Percentiles rank a stretch among this genome's conserved stretches.
These are phyloP conservation scores for Isoetes taiwanensis DNA, from an alignment of 75 land plant genomes.

Conservation along the genomic window DNA sequence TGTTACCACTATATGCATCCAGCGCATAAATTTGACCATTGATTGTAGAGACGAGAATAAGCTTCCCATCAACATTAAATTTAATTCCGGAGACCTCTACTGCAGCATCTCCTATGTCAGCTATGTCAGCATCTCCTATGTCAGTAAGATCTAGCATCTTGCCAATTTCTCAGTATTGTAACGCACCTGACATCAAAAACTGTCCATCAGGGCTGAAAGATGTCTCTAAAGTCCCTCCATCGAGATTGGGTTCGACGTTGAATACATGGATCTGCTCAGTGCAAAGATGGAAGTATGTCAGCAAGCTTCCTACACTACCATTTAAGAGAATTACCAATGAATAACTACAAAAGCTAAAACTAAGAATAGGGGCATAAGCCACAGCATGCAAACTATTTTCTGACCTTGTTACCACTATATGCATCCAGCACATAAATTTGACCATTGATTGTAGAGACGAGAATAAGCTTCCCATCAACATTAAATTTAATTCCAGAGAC, in stretches of 20 bases:
- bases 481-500: conserved; percentile 74
- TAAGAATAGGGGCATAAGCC: too few relatives aligned
- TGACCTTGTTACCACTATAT: conserved; percentile 52
- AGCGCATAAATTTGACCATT: conserved; percentile 57
- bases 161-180: too few relatives aligned
- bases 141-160: too few relatives aligned
- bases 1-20: conserved; percentile 60
- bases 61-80: conserved; percentile 77
- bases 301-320: too few relatives aligned
- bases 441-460: conserved; percentile 55
- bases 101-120: too few relatives aligned
- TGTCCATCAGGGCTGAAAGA: conserved; percentile 85
- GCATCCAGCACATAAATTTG: conserved; percentile 69
- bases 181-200: conserved; percentile 62
- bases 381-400: too few relatives aligned
- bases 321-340: too few relatives aligned
- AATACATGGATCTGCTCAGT: conserved; percentile 37
- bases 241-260: conserved; percentile 55
- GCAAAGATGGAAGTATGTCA: not conserved
- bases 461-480: conserved; percentile 69
- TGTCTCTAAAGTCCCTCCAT: conserved; percentile 58
- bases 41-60: conserved; percentile 58
- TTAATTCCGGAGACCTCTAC: conserved; percentile 58
- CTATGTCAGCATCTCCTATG: too few relatives aligned
- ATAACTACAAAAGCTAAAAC: too few relatives aligned